Evolutionary conservation across 2,329 filamentous ascomycete genomes (phyloP).

Genomic region (Coleophoma cylindrospora): DNA sequence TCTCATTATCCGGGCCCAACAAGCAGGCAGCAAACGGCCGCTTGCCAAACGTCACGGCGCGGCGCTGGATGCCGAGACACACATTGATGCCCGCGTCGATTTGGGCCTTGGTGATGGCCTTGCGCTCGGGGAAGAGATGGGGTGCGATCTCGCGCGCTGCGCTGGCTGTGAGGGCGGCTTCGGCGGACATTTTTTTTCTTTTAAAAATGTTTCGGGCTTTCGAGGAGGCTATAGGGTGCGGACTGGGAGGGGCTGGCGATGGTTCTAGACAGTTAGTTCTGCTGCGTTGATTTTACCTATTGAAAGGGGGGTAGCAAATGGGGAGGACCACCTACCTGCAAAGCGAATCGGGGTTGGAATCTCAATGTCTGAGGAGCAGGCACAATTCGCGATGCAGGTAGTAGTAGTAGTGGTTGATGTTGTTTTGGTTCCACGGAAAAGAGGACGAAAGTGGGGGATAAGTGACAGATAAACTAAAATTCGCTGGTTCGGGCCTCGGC

Average conservation of each 20-base stretch:
- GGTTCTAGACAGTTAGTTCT: not conserved
- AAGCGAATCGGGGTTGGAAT: no score
- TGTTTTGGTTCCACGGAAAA: no score
- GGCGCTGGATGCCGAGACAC: slow-evolving; percentile 36
- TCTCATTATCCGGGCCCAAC: slow-evolving; percentile 42
- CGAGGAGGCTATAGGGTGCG: not conserved
- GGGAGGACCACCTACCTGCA: no score
- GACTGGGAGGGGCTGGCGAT: not conserved
- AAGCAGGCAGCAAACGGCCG: slow-evolving; percentile 44
- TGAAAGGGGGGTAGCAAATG: no score
- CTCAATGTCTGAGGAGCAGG: no score
- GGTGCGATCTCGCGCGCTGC: slow-evolving; percentile 18
- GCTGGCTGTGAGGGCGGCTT: slow-evolving; percentile 19
- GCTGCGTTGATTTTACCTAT: no score
- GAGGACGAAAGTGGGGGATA: no score
- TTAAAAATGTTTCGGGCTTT: not conserved
- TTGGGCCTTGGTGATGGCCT: slow-evolving; percentile 30
- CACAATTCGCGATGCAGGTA: no score
- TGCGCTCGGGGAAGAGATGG: slow-evolving; percentile 30
- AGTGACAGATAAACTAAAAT: no score
- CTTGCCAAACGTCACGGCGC: slow-evolving; percentile 39
- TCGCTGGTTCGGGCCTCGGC: no score
- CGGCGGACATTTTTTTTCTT: slow-evolving; percentile 17
- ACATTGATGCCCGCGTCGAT: slow-evolving; percentile 32
- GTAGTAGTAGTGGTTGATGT: no score